Evolutionary conservation across 495 filamentous ascomycete genomes (phyloP).

Genomic region (Neurospora sp.): DNA sequence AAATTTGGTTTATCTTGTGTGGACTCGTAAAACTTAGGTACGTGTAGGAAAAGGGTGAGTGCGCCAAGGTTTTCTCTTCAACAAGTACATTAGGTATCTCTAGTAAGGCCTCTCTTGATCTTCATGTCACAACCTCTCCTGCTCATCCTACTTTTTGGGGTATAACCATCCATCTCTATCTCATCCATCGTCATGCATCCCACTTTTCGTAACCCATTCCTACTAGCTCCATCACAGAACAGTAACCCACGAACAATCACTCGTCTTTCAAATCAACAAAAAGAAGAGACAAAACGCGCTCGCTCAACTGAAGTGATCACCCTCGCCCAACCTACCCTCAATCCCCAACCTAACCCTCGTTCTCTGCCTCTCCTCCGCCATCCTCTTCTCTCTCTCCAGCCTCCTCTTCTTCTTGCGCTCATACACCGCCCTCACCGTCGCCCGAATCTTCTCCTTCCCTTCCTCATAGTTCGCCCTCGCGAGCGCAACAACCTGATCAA

Average conservation of each 20-base stretch:
- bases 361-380: slow-evolving; percentile 36
- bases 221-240: neutral
- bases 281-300: neutral
- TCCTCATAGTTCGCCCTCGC: slow-evolving; percentile 80
- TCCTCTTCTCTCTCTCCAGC: slow-evolving; percentile 45
- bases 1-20: no score
- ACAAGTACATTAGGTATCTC: neutral
- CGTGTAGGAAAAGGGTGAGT: neutral
- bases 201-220: neutral
- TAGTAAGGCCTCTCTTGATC: neutral
- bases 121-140: neutral
- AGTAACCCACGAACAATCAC: neutral
- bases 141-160: neutral
- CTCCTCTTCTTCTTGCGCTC: slow-evolving; percentile 74
- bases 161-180: neutral
- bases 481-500: slow-evolving; percentile 70
- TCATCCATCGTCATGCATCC: neutral
- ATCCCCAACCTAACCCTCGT: slow-evolving; percentile 33
- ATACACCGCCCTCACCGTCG: slow-evolving; percentile 81
- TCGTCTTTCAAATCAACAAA: neutral
- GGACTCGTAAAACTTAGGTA: neutral
- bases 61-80: neutral
- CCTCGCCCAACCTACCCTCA: slow-evolving; percentile 31
- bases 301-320: slow-evolving; percentile 40
- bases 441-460: slow-evolving; percentile 62